Conservation (phyloP, 352 stramenopile genomes). For the Hyaloperonospora arabidopsidis region DNA sequence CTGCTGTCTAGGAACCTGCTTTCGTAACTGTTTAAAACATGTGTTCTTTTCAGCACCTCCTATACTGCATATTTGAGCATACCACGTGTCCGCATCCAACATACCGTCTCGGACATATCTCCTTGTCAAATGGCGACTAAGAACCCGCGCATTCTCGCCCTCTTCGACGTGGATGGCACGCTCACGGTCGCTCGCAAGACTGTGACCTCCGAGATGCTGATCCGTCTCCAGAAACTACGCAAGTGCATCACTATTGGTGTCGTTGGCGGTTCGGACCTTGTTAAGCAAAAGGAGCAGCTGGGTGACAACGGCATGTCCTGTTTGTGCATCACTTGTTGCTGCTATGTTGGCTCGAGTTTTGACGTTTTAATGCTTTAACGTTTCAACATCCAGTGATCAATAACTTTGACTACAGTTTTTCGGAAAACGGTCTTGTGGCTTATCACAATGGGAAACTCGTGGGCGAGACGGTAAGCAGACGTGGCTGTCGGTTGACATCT, state of each 20-base stretch:
- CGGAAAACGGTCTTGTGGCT: conserved; percentile 97
- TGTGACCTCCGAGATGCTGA: conserved; percentile 88
- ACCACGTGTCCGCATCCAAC: too few species aligned
- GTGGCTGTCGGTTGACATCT: neutral
- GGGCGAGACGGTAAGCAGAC: conserved; percentile 60
- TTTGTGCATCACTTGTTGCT: neutral
- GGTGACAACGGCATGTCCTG: conserved; percentile 78
- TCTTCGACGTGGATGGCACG: conserved; percentile 99
- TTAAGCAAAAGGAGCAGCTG: conserved; percentile 99
- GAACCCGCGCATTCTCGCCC: conserved; percentile 92
- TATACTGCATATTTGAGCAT: too few species aligned
- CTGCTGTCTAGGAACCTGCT: too few species aligned
- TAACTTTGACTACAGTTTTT: conserved; percentile 98
- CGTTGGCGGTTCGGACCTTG: conserved; percentile 96
- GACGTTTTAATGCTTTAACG: neutral
- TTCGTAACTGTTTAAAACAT: too few species aligned
- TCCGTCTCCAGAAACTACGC: conserved; percentile 90
- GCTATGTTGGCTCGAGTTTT: neutral
- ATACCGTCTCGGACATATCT: too few species aligned
- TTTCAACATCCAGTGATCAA: conserved; percentile 59
- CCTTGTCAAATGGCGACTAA: conserved; percentile 26
- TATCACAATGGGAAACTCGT: conserved; percentile 94
- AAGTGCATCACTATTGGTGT: conserved; percentile 95
- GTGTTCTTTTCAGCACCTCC: too few species aligned
- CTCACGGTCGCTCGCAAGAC: conserved; percentile 91